Conservation (phyloP, 78 protist species). For the Guillardia theta region DNA sequence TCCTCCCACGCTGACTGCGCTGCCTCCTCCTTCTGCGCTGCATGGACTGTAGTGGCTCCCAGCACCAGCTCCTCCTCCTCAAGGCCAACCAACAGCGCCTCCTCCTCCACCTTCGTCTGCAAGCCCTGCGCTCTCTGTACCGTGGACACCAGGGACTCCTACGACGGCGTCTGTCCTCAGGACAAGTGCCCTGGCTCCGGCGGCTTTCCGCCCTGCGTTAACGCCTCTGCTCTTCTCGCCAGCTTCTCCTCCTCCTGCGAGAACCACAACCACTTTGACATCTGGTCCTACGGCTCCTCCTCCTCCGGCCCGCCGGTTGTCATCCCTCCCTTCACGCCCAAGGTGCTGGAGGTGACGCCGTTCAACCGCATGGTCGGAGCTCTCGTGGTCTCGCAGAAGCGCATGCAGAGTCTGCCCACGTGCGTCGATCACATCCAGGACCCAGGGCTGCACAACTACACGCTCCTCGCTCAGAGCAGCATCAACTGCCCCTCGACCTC, state of each 20-base stretch:
- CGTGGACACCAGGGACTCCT: not conserved
- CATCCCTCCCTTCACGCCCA: not conserved
- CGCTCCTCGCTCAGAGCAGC: not conserved
- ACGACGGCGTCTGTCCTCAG: not conserved
- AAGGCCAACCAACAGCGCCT: too few relatives aligned
- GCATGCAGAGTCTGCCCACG: not conserved
- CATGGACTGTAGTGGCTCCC: too few relatives aligned
- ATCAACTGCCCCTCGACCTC: too few relatives aligned
- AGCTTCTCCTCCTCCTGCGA: too few relatives aligned
- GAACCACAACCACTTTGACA: too few relatives aligned
- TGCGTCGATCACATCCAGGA: not conserved
- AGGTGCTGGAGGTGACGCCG: not conserved
- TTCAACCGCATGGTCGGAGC: conserved; percentile 23
- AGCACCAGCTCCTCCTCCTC: too few relatives aligned
- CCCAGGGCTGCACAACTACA: not conserved
- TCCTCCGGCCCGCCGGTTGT: too few relatives aligned
- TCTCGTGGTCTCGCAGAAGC: not conserved
- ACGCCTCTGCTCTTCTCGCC: not conserved
- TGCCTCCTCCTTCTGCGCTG: too few relatives aligned
- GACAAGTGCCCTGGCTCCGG: not conserved
- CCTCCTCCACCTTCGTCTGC: too few relatives aligned
- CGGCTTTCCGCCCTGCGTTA: not conserved
- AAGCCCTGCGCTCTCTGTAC: too few relatives aligned
- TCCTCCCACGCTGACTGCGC: too few relatives aligned
- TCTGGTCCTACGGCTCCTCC: too few relatives aligned